Evolutionary conservation across 345 rosid genomes (phyloP).

Genomic region (Citrus unshiu): DNA sequence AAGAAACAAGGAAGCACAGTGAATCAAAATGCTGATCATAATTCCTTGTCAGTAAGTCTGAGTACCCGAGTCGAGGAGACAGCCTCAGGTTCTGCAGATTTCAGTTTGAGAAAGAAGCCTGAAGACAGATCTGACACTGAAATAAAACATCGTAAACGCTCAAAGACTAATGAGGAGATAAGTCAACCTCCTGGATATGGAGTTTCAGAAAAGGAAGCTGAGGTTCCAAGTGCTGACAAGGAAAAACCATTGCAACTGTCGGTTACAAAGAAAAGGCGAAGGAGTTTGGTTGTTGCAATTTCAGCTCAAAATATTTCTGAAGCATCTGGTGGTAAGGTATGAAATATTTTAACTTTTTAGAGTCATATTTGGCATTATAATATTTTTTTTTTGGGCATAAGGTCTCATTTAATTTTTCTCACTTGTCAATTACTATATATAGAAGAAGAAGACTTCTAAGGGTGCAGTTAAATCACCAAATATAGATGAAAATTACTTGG

Average conservation of each 20-base stretch:
- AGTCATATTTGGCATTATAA: background rate
- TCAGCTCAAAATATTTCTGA: constrained; percentile 21
- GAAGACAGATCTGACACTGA: constrained; percentile 24
- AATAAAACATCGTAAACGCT: constrained; percentile 23
- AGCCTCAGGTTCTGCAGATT: constrained; percentile 15
- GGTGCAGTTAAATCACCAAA: constrained; percentile 1
- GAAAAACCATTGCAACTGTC: constrained; percentile 20
- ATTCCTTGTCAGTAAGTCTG: constrained; percentile 21
- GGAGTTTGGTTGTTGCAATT: constrained; percentile 16
- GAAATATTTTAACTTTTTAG: constrained; percentile 13
- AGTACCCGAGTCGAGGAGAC: constrained; percentile 14
- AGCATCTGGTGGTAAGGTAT: constrained; percentile 42
- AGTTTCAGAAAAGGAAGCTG: constrained; percentile 24
- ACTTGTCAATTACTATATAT: background rate
- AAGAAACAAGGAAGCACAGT: constrained; percentile 22
- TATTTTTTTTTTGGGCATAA: background rate
- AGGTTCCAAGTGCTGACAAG: constrained; percentile 15
- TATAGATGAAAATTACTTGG: constrained; percentile 21
- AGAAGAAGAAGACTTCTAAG: background rate
- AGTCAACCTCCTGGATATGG: constrained; percentile 4
- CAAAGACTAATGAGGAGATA: constrained; percentile 18
- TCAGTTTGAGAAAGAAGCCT: constrained; percentile 21
- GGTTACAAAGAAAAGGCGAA: constrained; percentile 13
- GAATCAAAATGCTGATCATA: constrained; percentile 36
- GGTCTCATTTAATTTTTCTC: background rate